These are phyloP conservation scores for Monilinia polystroma DNA, from an alignment of 2,329 filamentous ascomycete genomes.

Conservation along the genomic window DNA sequence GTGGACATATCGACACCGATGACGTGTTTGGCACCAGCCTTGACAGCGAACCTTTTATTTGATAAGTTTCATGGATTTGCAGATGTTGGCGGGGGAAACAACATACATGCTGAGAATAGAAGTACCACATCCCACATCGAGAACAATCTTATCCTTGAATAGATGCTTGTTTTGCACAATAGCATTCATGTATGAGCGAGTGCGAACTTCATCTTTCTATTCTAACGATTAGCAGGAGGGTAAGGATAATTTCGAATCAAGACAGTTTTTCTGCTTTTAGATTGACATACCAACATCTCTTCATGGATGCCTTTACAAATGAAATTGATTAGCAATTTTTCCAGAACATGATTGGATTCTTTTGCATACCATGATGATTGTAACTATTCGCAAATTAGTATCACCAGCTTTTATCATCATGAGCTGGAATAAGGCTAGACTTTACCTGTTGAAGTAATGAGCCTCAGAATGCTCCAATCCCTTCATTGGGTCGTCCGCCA, in stretches of 20 bases:
- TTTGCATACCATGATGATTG: slow-evolving; percentile 85
- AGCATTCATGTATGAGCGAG: slow-evolving; percentile 92
- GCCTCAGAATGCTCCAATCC: slow-evolving; percentile 67
- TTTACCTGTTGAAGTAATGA: slow-evolving; percentile 97
- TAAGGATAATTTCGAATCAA: slow-evolving; percentile 1
- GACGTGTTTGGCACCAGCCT: slow-evolving; percentile 95
- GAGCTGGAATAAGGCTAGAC: slow-evolving; percentile 24
- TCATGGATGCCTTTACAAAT: slow-evolving; percentile 81
- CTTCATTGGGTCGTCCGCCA: slow-evolving; percentile 54
- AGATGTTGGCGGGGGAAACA: slow-evolving; percentile 24
- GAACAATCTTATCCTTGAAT: slow-evolving; percentile 88
- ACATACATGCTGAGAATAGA: slow-evolving; percentile 96
- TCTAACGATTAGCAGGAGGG: slow-evolving; percentile 28
- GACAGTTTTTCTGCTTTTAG: slow-evolving; percentile 25
- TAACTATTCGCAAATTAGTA: slow-evolving; percentile 60
- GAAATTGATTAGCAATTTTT: slow-evolving; percentile 38
- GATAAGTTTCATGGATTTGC: neutral
- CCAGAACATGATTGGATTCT: slow-evolving; percentile 12
- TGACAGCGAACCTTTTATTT: slow-evolving; percentile 80
- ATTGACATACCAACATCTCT: slow-evolving; percentile 84
- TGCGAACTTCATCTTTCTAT: slow-evolving; percentile 98
- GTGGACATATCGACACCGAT: slow-evolving; percentile 99
- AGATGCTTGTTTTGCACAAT: slow-evolving; percentile 96
- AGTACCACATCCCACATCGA: slow-evolving; percentile 96
- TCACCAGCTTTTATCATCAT: slow-evolving; percentile 10